These are phyloP conservation scores for Gloeopeniophorella convolvens DNA, from an alignment of 768 basidiomycete genomes.

Conservation along the genomic window DNA sequence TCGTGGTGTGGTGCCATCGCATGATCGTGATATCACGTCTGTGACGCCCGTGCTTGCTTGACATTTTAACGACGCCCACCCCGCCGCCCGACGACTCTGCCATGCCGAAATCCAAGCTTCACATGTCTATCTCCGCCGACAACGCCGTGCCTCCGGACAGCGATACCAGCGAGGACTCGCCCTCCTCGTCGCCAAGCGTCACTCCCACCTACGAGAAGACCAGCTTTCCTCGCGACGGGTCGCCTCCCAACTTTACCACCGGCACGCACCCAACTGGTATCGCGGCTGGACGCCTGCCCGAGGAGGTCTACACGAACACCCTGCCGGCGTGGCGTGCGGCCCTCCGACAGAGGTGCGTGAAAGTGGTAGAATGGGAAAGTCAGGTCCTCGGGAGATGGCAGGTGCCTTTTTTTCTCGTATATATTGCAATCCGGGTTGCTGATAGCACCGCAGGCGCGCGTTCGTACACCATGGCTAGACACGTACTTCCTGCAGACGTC, in stretches of 20 bases:
- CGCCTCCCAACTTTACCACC: background rate
- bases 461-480: slow-evolving; percentile 66
- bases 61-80: background rate
- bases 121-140: background rate
- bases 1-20: too few species aligned
- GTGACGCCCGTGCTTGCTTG: background rate
- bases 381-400: slow-evolving; percentile 58
- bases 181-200: background rate
- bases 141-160: background rate
- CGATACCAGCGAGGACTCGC: background rate
- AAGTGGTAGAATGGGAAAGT: slow-evolving; percentile 52
- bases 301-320: slow-evolving; percentile 57
- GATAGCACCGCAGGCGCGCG: slow-evolving; percentile 32
- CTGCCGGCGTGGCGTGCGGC: slow-evolving; percentile 62
- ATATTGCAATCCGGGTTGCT: slow-evolving; percentile 13
- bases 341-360: slow-evolving; percentile 48
- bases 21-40: too few species aligned
- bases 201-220: background rate
- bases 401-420: slow-evolving; percentile 31
- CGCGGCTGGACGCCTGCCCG: slow-evolving; percentile 26
- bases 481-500: slow-evolving; percentile 81
- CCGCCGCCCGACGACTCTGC: background rate
- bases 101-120: background rate
- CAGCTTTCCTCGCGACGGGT: background rate
- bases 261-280: slow-evolving; percentile 9